Conservation (phyloP, 2,329 filamentous ascomycete species). For the Erysiphe pulchra region DNA sequence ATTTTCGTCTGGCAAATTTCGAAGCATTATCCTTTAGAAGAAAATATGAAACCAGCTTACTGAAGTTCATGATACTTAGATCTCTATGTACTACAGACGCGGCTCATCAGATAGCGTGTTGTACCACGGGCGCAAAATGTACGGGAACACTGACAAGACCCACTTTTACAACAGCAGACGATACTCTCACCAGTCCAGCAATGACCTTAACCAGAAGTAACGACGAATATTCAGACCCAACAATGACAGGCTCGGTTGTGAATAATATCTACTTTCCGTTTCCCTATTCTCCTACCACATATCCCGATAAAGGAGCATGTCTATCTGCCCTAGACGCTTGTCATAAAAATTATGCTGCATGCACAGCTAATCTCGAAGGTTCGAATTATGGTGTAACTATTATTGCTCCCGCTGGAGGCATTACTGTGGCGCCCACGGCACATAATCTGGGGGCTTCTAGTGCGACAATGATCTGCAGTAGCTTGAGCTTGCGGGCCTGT, state of each 20-base stretch:
- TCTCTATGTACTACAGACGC: constrained; percentile 7
- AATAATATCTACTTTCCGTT: constrained; percentile 33
- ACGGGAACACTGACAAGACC: constrained; percentile 9
- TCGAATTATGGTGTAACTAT: constrained; percentile 27
- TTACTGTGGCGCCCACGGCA: constrained; percentile 21
- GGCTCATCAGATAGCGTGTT: constrained; percentile 12
- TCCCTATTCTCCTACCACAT: constrained; percentile 27
- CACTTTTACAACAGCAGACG: constrained; percentile 4
- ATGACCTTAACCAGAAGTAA: constrained; percentile 3
- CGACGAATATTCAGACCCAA: constrained; percentile 2
- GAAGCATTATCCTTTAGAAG: neutral
- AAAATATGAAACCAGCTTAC: neutral
- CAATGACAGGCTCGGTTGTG: constrained; percentile 22
- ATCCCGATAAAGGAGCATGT: constrained; percentile 24
- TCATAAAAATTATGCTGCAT: constrained; percentile 26
- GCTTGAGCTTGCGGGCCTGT: constrained; percentile 27
- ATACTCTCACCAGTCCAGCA: constrained; percentile 1
- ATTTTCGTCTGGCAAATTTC: neutral
- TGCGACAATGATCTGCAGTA: constrained; percentile 28
- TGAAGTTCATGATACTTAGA: neutral
- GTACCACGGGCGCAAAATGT: constrained; percentile 12
- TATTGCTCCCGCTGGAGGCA: constrained; percentile 25
- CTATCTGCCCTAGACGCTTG: constrained; percentile 25
- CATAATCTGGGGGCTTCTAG: constrained; percentile 18
- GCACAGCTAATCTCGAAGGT: constrained; percentile 22